Percentiles rank a stretch among this genome's conserved stretches.
phyloP scores from a whole-genome alignment of 2,329 filamentous ascomycete species.

The Mollisiaceae sp. region DNA sequence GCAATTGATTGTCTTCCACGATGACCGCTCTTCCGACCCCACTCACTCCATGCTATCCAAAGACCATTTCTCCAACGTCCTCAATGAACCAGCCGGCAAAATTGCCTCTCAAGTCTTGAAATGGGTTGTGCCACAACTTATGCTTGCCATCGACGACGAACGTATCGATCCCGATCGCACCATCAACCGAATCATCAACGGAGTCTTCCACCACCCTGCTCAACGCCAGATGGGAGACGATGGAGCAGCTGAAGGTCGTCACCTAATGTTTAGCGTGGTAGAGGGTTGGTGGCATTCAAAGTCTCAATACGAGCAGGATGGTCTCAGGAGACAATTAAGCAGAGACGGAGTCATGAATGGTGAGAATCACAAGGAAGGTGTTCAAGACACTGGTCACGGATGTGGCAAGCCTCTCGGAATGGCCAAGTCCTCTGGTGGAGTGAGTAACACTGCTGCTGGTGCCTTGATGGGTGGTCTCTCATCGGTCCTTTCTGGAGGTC shows the following conservation, averaged over 20 bases:
- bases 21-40: slow-evolving; percentile 77
- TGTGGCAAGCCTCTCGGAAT: slow-evolving; percentile 76
- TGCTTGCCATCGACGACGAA: slow-evolving; percentile 86
- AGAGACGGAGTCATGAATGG: slow-evolving; percentile 77
- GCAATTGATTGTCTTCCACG: slow-evolving; percentile 84
- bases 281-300: slow-evolving; percentile 82
- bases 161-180: slow-evolving; percentile 69
- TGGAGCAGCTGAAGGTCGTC: slow-evolving; percentile 73
- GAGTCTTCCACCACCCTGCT: slow-evolving; percentile 88
- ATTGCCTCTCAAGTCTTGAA: slow-evolving; percentile 78
- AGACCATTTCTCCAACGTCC: slow-evolving; percentile 78
- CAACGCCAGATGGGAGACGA: slow-evolving; percentile 73
- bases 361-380: slow-evolving; percentile 85
- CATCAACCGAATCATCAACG: slow-evolving; percentile 77
- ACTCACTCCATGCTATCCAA: slow-evolving; percentile 97
- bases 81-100: slow-evolving; percentile 88
- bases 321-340: slow-evolving; percentile 76
- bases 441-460: slow-evolving; percentile 57
- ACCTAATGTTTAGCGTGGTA: slow-evolving; percentile 79
- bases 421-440: slow-evolving; percentile 64
- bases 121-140: slow-evolving; percentile 89
- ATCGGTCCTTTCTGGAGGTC: slow-evolving; percentile 48
- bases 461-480: slow-evolving; percentile 64
- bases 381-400: slow-evolving; percentile 84
- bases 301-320: slow-evolving; percentile 63